phyloP scores from a whole-genome alignment of 2,329 filamentous ascomycete genomes.

The Myotisia sp. region DNA sequence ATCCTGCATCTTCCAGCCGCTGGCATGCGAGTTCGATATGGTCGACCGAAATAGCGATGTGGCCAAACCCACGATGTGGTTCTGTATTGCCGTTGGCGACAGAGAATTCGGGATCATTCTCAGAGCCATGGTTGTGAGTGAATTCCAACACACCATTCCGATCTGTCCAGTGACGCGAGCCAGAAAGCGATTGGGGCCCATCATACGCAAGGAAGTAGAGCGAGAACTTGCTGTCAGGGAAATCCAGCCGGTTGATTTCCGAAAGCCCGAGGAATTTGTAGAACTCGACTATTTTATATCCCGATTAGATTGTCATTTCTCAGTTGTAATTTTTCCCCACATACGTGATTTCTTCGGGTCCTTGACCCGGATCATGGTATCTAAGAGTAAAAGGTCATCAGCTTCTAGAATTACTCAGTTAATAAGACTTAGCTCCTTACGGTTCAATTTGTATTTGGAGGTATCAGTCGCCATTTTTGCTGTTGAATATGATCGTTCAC shows the following conservation, averaged over 20 bases:
- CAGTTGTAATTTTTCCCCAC: conserved; percentile 11
- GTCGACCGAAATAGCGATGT: conserved; percentile 70
- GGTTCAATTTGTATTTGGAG: conserved; percentile 51
- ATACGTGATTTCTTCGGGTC: conserved; percentile 68
- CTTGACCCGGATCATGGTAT: conserved; percentile 74
- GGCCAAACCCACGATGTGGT: conserved; percentile 68
- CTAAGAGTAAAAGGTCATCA: too few relatives aligned
- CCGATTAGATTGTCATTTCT: background rate
- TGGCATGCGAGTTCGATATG: conserved; percentile 81
- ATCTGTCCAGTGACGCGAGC: conserved; percentile 60
- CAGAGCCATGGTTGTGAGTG: conserved; percentile 73
- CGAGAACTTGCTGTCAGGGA: conserved; percentile 82
- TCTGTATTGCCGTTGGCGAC: conserved; percentile 85
- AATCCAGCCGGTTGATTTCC: conserved; percentile 63
- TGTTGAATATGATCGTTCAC: too few relatives aligned
- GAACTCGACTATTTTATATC: conserved; percentile 53
- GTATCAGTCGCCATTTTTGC: conserved; percentile 44
- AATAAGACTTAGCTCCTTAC: conserved; percentile 18
- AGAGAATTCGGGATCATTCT: conserved; percentile 65
- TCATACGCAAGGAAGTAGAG: conserved; percentile 93
- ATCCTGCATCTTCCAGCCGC: conserved; percentile 77
- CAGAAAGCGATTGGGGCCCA: conserved; percentile 56
- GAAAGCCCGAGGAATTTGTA: conserved; percentile 88
- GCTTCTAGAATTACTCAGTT: background rate
- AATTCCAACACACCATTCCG: conserved; percentile 85